Conservation (phyloP, 2,329 filamentous ascomycete species). For the Hawksworthiomyces lignivorus region DNA sequence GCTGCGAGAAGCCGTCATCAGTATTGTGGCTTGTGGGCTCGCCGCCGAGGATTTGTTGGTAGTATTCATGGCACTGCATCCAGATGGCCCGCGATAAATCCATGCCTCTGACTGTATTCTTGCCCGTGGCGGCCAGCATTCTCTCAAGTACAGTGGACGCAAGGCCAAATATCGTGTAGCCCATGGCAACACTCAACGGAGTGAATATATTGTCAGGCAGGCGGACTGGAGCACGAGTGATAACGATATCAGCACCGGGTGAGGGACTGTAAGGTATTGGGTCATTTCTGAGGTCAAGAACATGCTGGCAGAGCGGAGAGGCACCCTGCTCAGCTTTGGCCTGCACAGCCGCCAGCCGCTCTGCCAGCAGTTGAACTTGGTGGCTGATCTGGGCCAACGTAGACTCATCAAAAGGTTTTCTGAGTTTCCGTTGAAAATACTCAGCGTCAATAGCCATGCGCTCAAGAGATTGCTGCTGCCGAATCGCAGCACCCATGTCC, state of each 20-base stretch:
- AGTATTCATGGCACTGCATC: too few relatives aligned
- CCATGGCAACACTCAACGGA: constrained; percentile 2
- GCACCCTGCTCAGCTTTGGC: not conserved
- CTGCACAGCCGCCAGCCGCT: not conserved
- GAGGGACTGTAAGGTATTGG: too few relatives aligned
- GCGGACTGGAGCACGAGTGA: not conserved
- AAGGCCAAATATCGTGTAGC: not conserved
- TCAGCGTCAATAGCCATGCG: not conserved
- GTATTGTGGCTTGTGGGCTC: too few relatives aligned
- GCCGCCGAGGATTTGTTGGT: too few relatives aligned
- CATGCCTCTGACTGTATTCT: too few relatives aligned
- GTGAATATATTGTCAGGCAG: not conserved
- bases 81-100: too few relatives aligned
- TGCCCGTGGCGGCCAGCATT: too few relatives aligned
- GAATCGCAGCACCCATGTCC: not conserved
- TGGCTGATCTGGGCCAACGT: not conserved
- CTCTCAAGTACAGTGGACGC: too few relatives aligned
- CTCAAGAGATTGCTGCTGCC: constrained; percentile 5
- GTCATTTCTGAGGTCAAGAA: not conserved
- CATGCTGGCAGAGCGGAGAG: not conserved
- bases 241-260: not conserved
- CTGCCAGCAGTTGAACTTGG: not conserved
- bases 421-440: not conserved
- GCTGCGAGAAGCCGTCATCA: too few relatives aligned
- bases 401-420: too few relatives aligned